Percentiles rank a stretch among this genome's conserved stretches.
Conservation (phyloP, 371 early-diverging fungal genomes). For the Lichtheimia corymbifera region DNA sequence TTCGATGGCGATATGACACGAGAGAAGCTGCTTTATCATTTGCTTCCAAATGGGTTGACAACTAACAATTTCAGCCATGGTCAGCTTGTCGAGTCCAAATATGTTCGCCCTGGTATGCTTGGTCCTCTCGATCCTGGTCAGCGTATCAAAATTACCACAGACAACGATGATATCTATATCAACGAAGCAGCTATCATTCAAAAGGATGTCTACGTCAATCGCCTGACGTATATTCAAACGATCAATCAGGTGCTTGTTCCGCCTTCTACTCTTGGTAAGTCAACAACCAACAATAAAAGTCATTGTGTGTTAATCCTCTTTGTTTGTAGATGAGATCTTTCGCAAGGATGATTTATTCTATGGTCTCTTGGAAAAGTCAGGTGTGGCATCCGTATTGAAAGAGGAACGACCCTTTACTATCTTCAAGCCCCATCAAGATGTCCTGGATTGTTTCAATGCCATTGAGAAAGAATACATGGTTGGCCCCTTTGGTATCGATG, state of each 20-base stretch:
- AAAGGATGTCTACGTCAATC: slow-evolving; percentile 41
- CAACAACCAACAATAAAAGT: not conserved
- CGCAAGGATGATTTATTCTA: not conserved
- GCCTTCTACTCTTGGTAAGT: slow-evolving; percentile 23
- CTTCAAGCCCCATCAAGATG: slow-evolving; percentile 31
- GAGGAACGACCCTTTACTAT: slow-evolving; percentile 50
- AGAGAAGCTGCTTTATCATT: slow-evolving; percentile 44
- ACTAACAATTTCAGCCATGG: slow-evolving; percentile 30
- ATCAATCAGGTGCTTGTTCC: slow-evolving; percentile 28
- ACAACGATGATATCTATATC: slow-evolving; percentile 23
- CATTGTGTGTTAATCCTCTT: no score
- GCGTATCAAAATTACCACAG: slow-evolving; percentile 34
- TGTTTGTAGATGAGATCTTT: not conserved
- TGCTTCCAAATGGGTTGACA: slow-evolving; percentile 26
- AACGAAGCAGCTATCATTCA: slow-evolving; percentile 44
- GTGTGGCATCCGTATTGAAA: slow-evolving; percentile 16
- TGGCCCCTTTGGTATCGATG: slow-evolving; percentile 30
- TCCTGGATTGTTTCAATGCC: slow-evolving; percentile 28
- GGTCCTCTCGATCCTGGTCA: slow-evolving; percentile 37
- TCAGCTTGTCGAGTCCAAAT: slow-evolving; percentile 45
- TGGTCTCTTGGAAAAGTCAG: slow-evolving; percentile 10
- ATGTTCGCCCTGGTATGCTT: slow-evolving; percentile 39
- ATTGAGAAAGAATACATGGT: slow-evolving; percentile 36
- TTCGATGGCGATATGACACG: slow-evolving; percentile 25
- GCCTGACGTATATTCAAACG: slow-evolving; percentile 29